Evolutionary conservation across 2,329 filamentous ascomycete genomes (phyloP), one percentile per base, ranked within the genome.

Genomic region (Calycina marina): DNA sequence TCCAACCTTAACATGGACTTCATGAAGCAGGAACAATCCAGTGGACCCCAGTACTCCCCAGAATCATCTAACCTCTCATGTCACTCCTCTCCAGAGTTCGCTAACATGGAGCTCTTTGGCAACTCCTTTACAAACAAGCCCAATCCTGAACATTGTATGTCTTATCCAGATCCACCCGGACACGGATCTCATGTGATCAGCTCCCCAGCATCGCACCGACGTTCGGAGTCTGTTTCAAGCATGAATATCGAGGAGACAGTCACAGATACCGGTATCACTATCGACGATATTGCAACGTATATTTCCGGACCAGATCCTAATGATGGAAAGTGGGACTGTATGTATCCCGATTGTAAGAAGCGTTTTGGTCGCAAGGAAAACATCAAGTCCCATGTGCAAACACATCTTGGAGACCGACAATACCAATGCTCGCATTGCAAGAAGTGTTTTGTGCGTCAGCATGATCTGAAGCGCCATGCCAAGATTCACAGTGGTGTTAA

Each of bases 401-500:
- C 90, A 3, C 90, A 98, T 57, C 76, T 98, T 42, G 90, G 92
- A 48, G 90, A 98, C 55, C 72, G 90, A 29, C 90, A 94, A 54
- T 98, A 84, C 60, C 78, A 83, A 56, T 98, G 90, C 58, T 85
- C 88, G 28, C 77, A 81, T 34, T 98, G 90, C 61, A 69, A 79
- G 32, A 96, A 96, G 60, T 88, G 85, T 59, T 98, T 98, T 54
- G 90, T 96, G 25, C 78, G 90, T 22, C 86, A 93, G 48, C 90
- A 98, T 54, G 90, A 98, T 55, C 73, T 96, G 39, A 98, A 96
- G 64, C 76, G 90, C 39, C 90, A 98, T 53, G 80, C 86, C 45
- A 94, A 96, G 61, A 98, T 96, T 36, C 90, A 98, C 59, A 93
- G 83, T 1, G 86, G 86, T 30, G 78, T 92, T 58, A 94, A 94